Conservation (phyloP, 129 eudicot species). For the Artemisia argyi region DNA sequence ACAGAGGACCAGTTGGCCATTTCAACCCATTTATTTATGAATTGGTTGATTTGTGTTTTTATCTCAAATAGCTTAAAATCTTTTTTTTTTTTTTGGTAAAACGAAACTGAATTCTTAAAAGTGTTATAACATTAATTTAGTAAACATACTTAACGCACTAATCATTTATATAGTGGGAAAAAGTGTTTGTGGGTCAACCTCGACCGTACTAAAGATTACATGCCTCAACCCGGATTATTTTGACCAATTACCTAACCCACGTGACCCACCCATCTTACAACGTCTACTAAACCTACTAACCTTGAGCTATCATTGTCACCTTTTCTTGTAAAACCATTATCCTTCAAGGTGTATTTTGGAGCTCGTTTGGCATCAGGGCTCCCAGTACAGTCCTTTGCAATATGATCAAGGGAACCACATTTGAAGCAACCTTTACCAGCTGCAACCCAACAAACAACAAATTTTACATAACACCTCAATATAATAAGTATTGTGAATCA, state of each 20-base stretch:
- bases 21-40: neutral
- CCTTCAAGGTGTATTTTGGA: constrained; percentile 67
- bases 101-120: no score
- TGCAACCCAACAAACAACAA: constrained; percentile 9
- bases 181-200: no score
- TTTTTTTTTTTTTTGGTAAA: neutral
- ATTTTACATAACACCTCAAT: neutral
- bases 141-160: neutral
- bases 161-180: neutral
- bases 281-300: constrained; percentile 34
- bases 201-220: neutral
- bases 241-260: constrained; percentile 1
- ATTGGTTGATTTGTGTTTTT: neutral
- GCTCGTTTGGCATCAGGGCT: constrained; percentile 44
- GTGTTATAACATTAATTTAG: neutral
- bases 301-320: constrained; percentile 58
- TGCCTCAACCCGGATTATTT: neutral
- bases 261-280: constrained; percentile 6
- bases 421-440: constrained; percentile 84
- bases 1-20: neutral
- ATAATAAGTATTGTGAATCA: neutral
- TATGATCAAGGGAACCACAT: constrained; percentile 90
- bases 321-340: constrained; percentile 51
- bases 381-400: constrained; percentile 80
- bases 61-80: neutral